Evolutionary conservation across 1,139 yeast genomes (phyloP).

Genomic region (Suhomyces yuchorum): DNA sequence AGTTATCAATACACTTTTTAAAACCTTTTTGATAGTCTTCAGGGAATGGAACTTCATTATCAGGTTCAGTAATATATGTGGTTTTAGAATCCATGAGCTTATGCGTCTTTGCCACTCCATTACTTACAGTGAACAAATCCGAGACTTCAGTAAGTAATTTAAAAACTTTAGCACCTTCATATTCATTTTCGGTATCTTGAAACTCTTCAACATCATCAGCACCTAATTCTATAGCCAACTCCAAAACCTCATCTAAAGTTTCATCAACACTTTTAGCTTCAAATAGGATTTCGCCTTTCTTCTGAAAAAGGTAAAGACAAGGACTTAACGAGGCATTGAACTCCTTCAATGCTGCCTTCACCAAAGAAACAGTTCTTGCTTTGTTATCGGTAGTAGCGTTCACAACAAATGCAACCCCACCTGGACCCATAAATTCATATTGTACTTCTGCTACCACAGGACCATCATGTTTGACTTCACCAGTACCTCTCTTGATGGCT

Average conservation of each 20-base stretch:
- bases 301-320: conserved; percentile 72
- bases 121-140: conserved; percentile 64
- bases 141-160: conserved; percentile 58
- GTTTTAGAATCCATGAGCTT: conserved; percentile 71
- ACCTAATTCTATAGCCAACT: conserved; percentile 74
- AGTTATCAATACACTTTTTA: conserved; percentile 57
- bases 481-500: conserved; percentile 84
- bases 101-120: conserved; percentile 53
- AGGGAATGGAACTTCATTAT: conserved; percentile 56
- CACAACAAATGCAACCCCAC: conserved; percentile 81
- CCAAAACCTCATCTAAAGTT: conserved; percentile 65
- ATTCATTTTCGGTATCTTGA: conserved; percentile 43
- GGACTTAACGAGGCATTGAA: conserved; percentile 75
- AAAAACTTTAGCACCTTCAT: conserved; percentile 42
- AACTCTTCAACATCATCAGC: conserved; percentile 76
- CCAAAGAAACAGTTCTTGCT: conserved; percentile 73
- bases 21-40: conserved; percentile 54
- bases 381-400: conserved; percentile 90
- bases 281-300: conserved; percentile 70
- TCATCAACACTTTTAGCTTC: conserved; percentile 41
- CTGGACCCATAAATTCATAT: conserved; percentile 95
- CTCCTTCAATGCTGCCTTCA: conserved; percentile 76
- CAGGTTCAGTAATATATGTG: conserved; percentile 65
- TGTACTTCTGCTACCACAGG: conserved; percentile 43
- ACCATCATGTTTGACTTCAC: conserved; percentile 44